These are phyloP conservation scores for Fusarium praegraminearum DNA, from an alignment of 2,329 filamentous ascomycete species.

Conservation along the genomic window DNA sequence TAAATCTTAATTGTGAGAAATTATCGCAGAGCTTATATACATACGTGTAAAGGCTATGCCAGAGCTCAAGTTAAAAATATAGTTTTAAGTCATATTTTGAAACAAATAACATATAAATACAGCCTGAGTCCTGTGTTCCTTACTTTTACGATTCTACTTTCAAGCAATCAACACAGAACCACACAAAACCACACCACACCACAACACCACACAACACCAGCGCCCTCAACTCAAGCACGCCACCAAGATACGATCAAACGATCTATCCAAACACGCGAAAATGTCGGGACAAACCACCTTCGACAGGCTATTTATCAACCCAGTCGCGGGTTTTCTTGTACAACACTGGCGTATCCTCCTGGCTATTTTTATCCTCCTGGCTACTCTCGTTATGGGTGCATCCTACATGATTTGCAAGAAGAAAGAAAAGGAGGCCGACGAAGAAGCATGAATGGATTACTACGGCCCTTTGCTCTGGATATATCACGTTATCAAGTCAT, in stretches of 20 bases:
- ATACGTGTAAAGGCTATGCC: background rate
- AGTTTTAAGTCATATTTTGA: background rate
- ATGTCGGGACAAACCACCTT: background rate
- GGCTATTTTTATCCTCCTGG: background rate
- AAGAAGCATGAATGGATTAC: background rate
- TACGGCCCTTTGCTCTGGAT: background rate
- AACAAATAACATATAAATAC: background rate
- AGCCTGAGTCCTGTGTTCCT: background rate
- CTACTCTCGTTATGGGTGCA: background rate
- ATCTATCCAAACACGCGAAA: background rate
- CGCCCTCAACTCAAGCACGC: background rate
- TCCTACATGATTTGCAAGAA: background rate
- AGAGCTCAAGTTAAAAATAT: background rate
- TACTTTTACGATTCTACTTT: background rate
- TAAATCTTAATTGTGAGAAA: background rate
- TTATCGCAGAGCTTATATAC: background rate
- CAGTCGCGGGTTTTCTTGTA: background rate
- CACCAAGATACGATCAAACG: background rate
- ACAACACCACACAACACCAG: background rate
- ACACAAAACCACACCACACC: background rate
- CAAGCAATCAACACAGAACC: background rate
- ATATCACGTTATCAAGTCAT: background rate
- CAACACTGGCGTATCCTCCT: background rate
- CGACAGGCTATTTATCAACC: background rate
- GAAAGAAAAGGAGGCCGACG: background rate